phyloP scores from a whole-genome alignment of 441 rosid genomes.

The Omphalea diandra region DNA sequence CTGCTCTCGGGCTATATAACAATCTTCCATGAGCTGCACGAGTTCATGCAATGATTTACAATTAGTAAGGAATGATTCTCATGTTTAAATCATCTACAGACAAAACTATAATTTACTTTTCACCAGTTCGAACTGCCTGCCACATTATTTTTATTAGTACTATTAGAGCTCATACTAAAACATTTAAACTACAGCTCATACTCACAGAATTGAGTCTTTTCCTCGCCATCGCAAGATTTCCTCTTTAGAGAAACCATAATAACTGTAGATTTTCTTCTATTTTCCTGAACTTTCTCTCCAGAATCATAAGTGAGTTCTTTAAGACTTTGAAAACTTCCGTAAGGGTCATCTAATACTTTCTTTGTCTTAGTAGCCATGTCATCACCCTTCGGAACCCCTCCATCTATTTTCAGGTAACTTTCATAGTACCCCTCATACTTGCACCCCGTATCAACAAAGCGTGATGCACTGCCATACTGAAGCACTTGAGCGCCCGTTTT shows the following conservation, averaged over 20 bases:
- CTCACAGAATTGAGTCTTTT: conserved; percentile 49
- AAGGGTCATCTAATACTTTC: conserved; percentile 47
- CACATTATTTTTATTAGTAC: no score
- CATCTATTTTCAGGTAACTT: conserved; percentile 55
- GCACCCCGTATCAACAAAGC: conserved; percentile 33
- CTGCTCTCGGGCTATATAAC: conserved; percentile 61
- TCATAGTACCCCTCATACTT: conserved; percentile 57
- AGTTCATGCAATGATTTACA: conserved; percentile 17
- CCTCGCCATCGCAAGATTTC: conserved; percentile 57
- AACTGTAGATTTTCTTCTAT: conserved; percentile 53
- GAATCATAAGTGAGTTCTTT: conserved; percentile 36
- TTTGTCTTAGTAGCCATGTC: conserved; percentile 26
- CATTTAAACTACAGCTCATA: background rate
- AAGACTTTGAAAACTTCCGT: conserved; percentile 33
- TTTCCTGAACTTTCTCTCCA: conserved; percentile 46
- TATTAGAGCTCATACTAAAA: no score
- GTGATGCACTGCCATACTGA: conserved; percentile 44
- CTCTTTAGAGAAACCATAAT: conserved; percentile 63
- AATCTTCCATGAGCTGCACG: no score
- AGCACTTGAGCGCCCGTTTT: conserved; percentile 42
- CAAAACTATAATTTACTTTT: background rate
- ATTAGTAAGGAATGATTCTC: conserved; percentile 6
- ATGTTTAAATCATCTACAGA: background rate
- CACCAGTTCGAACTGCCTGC: no score
- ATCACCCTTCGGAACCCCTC: conserved; percentile 30